phyloP scores from a whole-genome alignment of 2,329 filamentous ascomycete genomes.

The Bisporella sp. region DNA sequence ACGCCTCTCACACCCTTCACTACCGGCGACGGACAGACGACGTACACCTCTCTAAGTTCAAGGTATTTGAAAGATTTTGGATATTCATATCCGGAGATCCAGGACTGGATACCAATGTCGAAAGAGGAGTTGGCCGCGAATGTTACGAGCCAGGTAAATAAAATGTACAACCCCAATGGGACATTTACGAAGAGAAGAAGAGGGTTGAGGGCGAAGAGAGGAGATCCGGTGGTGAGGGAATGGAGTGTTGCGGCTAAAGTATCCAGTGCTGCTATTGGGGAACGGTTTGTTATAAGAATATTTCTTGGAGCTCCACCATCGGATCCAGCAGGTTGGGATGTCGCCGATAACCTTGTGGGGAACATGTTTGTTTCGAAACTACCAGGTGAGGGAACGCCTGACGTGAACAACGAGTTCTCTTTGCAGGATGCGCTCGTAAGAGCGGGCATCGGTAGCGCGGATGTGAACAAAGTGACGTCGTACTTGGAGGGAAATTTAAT shows the following conservation, averaged over 20 bases:
- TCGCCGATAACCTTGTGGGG: constrained; percentile 6
- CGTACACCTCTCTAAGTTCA: constrained; percentile 14
- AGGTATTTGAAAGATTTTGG: constrained; percentile 14
- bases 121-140: constrained; percentile 46
- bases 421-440: constrained; percentile 7
- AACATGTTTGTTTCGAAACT: constrained; percentile 17
- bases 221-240: constrained; percentile 5
- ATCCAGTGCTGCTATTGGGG: constrained; percentile 17
- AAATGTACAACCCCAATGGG: constrained; percentile 34
- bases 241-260: constrained; percentile 18
- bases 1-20: constrained; percentile 20
- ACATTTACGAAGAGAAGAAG: no score
- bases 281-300: constrained; percentile 14
- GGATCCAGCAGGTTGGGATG: constrained; percentile 16
- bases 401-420: constrained; percentile 14
- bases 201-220: neutral
- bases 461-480: constrained; percentile 7
- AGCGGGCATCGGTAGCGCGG: constrained; percentile 7
- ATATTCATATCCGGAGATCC: constrained; percentile 26
- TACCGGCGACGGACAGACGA: constrained; percentile 19
- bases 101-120: constrained; percentile 42
- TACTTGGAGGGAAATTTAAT: constrained; percentile 18
- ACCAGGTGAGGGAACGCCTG: neutral
- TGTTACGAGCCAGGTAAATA: constrained; percentile 52
- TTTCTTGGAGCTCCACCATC: constrained; percentile 19